Evolutionary conservation across 1,284 basidiomycete genomes (phyloP), one percentile per base, ranked within the genome.

Genomic region (Sanghuangporus weigelae): DNA sequence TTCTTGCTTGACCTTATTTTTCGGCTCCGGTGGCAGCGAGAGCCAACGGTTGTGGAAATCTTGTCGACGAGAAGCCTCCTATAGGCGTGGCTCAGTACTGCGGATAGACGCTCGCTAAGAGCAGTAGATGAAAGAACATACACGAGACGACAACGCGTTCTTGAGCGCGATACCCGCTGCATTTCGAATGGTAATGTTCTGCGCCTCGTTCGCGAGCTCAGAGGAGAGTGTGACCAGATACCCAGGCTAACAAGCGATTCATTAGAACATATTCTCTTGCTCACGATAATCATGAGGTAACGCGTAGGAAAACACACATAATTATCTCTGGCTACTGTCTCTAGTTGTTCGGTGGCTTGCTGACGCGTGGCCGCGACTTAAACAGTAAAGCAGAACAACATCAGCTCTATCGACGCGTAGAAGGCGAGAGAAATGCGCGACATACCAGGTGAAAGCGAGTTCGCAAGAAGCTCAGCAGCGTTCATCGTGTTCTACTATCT

Each of bases 151-250:
- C 64, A 99, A 79, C 65, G 95, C 87, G 75, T 99, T 99, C 85
- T 99, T 99, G 78, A 99, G 82, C 19, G 96, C 96, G 59, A 99
- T 83, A 75, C 95, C 96, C 26, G 97, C 95, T 16, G 96, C 95
- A 72, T 94, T 96, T 69, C 96, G 85, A 59, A 97, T 86, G 75
- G 94, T 89, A 44, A 88, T 71, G n/a, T 81, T 81, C 8, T 84
- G 84, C 53, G 71, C 78, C 73, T 94, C 92, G 69, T 93, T 90
- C 40, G 86, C 85, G 55, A 97, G 84, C 70, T 95, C 92, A 12
- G 84, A 77, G 38, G 91, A 89, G 66, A 98, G 87, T 79, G 93
- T 94, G 72, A 88, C 74, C 83, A 96, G 88, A 79, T 97, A 98
- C 69, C 87, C 87, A 66, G 91, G 89, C 93, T 95, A 75, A 71